These are phyloP conservation scores for Gossypium mustelinum DNA, from an alignment of 345 rosid genomes.

Conservation along the genomic window DNA sequence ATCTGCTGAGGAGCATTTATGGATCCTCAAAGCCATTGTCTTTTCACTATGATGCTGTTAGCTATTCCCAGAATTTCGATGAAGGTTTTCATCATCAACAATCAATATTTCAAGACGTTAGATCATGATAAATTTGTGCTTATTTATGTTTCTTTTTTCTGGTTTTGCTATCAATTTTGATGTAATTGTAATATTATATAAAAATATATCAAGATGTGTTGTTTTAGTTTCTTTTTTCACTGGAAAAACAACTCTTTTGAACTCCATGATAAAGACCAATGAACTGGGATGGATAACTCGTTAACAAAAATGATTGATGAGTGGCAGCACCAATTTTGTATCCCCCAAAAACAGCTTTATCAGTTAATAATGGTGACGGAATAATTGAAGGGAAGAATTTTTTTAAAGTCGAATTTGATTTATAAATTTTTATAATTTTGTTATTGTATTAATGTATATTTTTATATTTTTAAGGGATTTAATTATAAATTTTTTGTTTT, in stretches of 20 bases:
- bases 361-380: neutral
- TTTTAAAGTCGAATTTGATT: no score
- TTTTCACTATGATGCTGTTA: conserved; percentile 68
- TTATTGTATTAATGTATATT: no score
- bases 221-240: neutral
- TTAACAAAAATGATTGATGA: neutral
- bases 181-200: neutral
- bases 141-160: neutral
- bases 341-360: neutral
- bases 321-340: neutral
- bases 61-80: conserved; percentile 77
- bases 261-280: neutral
- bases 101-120: conserved; percentile 17
- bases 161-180: neutral
- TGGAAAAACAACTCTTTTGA: neutral
- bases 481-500: no score
- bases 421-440: no score
- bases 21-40: conserved; percentile 48
- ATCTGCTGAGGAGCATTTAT: conserved; percentile 36
- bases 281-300: neutral
- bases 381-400: neutral
- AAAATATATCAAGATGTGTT: neutral
- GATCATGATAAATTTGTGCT: conserved; percentile 17
- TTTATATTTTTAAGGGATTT: no score
- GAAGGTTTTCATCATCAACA: conserved; percentile 41